Percentiles rank a stretch among this genome's conserved stretches.
Conservation (phyloP, 768 basidiomycete genomes). For the Macrocybe gigantea region DNA sequence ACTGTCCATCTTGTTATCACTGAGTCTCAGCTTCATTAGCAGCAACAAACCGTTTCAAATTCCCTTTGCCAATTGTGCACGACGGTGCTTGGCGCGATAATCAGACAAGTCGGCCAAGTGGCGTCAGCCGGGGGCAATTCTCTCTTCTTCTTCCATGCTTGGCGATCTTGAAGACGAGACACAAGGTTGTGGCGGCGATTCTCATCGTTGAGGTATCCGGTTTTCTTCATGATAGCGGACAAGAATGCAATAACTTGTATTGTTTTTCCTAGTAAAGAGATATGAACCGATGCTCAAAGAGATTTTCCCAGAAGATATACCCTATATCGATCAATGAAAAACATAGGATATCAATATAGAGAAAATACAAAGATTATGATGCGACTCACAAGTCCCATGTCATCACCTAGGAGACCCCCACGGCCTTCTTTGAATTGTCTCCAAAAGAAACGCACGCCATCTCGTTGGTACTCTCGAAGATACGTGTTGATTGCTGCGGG, state of each 20-base stretch:
- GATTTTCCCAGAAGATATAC: constrained; percentile 9
- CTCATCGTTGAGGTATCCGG: constrained; percentile 58
- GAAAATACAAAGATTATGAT: not conserved
- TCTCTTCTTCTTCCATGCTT: constrained; percentile 45
- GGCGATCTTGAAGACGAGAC: constrained; percentile 55
- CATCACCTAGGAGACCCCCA: constrained; percentile 89
- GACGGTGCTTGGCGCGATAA: constrained; percentile 83
- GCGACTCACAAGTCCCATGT: constrained; percentile 76
- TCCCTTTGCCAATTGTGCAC: constrained; percentile 89
- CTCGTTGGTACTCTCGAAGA: constrained; percentile 87
- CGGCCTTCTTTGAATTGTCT: constrained; percentile 55
- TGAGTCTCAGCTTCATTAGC: not conserved
- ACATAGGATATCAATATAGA: not conserved
- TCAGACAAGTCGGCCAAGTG: constrained; percentile 82
- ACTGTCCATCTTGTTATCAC: constrained; percentile 37
- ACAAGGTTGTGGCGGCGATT: constrained; percentile 63
- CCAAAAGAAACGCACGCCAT: constrained; percentile 82
- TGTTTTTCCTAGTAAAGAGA: constrained; percentile 64
- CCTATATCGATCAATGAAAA: not conserved
- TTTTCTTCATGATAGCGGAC: constrained; percentile 87
- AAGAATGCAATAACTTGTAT: constrained; percentile 90
- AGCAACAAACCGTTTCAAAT: constrained; percentile 57
- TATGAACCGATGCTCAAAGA: not conserved
- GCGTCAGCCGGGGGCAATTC: constrained; percentile 60
- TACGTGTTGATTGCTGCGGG: constrained; percentile 76